Conservation (phyloP, 2,329 filamentous ascomycete genomes). For the Claviceps spartinae region DNA sequence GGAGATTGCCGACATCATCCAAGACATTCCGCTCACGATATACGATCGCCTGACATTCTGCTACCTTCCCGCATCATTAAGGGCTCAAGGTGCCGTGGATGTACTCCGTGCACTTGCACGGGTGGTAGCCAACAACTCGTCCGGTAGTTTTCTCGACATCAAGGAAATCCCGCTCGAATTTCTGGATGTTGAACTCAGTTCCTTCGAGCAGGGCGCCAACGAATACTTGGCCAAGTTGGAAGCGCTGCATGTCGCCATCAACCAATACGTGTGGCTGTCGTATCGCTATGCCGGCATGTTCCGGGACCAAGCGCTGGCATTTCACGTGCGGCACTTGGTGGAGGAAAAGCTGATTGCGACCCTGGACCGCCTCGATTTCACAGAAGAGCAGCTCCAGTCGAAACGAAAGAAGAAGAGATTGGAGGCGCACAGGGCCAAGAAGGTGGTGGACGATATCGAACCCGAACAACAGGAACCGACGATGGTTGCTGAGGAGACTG, state of each 20-base stretch:
- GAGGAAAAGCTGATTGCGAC: constrained; percentile 54
- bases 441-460: not conserved
- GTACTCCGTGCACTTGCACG: constrained; percentile 52
- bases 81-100: constrained; percentile 29
- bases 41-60: constrained; percentile 65
- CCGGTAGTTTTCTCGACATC: constrained; percentile 60
- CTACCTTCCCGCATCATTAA: constrained; percentile 51
- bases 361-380: constrained; percentile 36
- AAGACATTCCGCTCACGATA: constrained; percentile 55
- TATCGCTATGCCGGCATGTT: constrained; percentile 80
- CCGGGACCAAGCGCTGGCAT: constrained; percentile 57
- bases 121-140: constrained; percentile 53
- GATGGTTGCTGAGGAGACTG: not conserved
- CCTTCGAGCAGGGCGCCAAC: constrained; percentile 24
- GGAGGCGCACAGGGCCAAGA: constrained; percentile 9
- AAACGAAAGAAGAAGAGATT: constrained; percentile 13
- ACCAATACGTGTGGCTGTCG: constrained; percentile 84
- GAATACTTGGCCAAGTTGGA: constrained; percentile 59
- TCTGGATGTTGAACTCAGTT: constrained; percentile 48
- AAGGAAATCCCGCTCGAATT: constrained; percentile 56
- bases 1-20: constrained; percentile 58
- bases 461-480: not conserved
- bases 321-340: constrained; percentile 64
- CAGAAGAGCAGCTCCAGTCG: constrained; percentile 19
- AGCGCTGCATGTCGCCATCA: constrained; percentile 64